These are phyloP conservation scores for Ustilago lituana DNA, from an alignment of 1,284 basidiomycete genomes.

Conservation along the genomic window DNA sequence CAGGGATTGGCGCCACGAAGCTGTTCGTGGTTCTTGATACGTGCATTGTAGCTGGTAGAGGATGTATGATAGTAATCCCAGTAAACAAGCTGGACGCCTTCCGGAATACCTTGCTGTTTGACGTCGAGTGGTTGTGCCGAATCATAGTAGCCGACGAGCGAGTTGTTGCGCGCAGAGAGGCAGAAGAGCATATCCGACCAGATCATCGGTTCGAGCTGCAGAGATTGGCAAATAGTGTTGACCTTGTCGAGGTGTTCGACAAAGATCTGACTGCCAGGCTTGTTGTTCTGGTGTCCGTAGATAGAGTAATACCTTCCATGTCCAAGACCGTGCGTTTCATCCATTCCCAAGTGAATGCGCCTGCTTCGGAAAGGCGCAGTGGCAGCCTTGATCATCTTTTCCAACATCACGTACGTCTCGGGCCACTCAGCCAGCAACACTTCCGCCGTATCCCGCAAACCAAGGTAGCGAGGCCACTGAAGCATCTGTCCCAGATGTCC, in stretches of 20 bases:
- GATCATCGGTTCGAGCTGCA: conserved; percentile 66
- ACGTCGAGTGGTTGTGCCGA: conserved; percentile 32
- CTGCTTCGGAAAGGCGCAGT: conserved; percentile 64
- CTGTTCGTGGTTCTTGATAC: conserved; percentile 66
- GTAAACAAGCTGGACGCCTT: conserved; percentile 62
- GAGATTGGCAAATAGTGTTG: conserved; percentile 59
- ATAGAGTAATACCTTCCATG: conserved; percentile 67
- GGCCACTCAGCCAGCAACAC: conserved; percentile 65
- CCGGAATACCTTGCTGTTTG: conserved; percentile 59
- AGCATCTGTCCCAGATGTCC: conserved; percentile 69
- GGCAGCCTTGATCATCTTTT: conserved; percentile 61
- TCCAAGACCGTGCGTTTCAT: conserved; percentile 66
- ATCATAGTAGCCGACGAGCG: conserved; percentile 67
- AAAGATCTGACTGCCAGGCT: conserved; percentile 62
- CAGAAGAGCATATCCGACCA: conserved; percentile 68
- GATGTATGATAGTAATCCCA: conserved; percentile 65
- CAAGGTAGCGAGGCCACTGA: conserved; percentile 67
- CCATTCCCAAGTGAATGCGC: conserved; percentile 57
- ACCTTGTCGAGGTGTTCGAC: conserved; percentile 61
- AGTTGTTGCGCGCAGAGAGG: conserved; percentile 66
- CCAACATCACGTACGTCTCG: conserved; percentile 66
- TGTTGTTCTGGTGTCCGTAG: conserved; percentile 61
- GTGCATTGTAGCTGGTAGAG: conserved; percentile 57
- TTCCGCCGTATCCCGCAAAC: conserved; percentile 67
- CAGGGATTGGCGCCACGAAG: conserved; percentile 63